Percentiles rank a stretch among this genome's conserved stretches.
Evolutionary conservation across 202 grass and related monocot genomes (phyloP).

Genomic region (Saccharum hybrid): DNA sequence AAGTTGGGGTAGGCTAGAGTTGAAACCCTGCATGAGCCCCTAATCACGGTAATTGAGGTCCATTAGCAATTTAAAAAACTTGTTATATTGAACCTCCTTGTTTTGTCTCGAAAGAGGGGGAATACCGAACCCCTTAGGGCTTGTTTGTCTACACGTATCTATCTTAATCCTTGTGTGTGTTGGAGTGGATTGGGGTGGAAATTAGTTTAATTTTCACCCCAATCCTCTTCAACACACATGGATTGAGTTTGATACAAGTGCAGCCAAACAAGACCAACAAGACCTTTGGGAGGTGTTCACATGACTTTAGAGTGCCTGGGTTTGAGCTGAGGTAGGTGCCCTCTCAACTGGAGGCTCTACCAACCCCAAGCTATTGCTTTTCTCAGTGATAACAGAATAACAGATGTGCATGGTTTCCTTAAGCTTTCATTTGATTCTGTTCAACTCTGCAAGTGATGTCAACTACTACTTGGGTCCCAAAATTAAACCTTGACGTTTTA

Average conservation of each 20-base stretch:
- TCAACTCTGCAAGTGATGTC: not conserved
- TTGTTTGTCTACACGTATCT: not conserved
- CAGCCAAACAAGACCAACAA: not conserved
- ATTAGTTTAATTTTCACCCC: no score
- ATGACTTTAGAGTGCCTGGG: not conserved
- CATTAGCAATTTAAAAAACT: not conserved
- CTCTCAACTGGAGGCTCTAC: not conserved
- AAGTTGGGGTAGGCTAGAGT: no score
- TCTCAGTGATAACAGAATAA: not conserved
- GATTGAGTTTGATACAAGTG: not conserved
- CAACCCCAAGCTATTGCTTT: not conserved
- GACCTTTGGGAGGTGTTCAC: no score
- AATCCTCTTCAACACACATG: not conserved
- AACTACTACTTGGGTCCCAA: slow-evolving; percentile 13
- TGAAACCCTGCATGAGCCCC: no score
- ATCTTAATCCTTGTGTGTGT: not conserved
- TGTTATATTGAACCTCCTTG: not conserved
- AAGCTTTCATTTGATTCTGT: not conserved
- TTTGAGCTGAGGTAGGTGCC: not conserved
- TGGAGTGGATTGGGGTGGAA: no score
- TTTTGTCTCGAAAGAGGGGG: not conserved
- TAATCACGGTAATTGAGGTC: no score
- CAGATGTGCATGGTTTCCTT: not conserved
- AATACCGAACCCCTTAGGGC: not conserved
- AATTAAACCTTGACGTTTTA: not conserved